Evolutionary conservation across 1,284 basidiomycete genomes (phyloP).

Genomic region (Moesziomyces sp.): DNA sequence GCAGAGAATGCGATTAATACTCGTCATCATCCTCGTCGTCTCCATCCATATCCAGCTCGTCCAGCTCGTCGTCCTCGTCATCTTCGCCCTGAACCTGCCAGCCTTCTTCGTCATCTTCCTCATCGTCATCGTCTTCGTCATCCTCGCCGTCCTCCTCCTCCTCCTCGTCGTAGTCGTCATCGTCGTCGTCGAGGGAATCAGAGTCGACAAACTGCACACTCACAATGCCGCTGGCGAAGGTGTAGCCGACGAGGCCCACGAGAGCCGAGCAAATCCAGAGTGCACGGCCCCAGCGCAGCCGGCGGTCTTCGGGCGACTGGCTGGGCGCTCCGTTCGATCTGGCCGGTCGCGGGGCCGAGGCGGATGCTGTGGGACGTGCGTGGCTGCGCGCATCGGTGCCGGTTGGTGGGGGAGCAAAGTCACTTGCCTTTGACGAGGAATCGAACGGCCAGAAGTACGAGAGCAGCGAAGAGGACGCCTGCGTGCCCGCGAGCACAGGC

Average conservation of each 20-base stretch:
- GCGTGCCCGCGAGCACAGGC: neutral
- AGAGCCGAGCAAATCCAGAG: slow-evolving; percentile 54
- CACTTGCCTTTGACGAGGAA: slow-evolving; percentile 38
- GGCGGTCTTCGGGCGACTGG: slow-evolving; percentile 19
- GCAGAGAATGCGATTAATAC: neutral
- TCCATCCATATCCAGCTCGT: slow-evolving; percentile 19
- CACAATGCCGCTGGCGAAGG: slow-evolving; percentile 59
- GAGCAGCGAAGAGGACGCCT: slow-evolving; percentile 1
- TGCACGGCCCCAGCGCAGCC: slow-evolving; percentile 43
- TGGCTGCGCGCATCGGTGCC: slow-evolving; percentile 9
- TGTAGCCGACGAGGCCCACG: slow-evolving; percentile 51
- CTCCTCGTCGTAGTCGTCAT: slow-evolving; percentile 13
- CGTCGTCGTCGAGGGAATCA: slow-evolving; percentile 7
- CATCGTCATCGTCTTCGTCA: slow-evolving; percentile 24
- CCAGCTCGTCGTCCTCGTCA: slow-evolving; percentile 14
- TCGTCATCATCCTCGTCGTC: slow-evolving; percentile 29
- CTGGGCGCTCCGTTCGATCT: slow-evolving; percentile 2
- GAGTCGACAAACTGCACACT: slow-evolving; percentile 42
- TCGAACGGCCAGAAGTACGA: slow-evolving; percentile 32
- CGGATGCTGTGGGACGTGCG: slow-evolving; percentile 2
- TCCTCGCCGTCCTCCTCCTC: slow-evolving; percentile 25
- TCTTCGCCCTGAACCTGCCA: slow-evolving; percentile 23
- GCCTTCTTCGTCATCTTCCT: slow-evolving; percentile 12
- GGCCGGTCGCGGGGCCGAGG: neutral
- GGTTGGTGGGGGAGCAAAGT: neutral